Evolutionary conservation across 1,139 yeast genomes (phyloP), one percentile per base, ranked within the genome.

Genomic region (Arxiozyma telluris): DNA sequence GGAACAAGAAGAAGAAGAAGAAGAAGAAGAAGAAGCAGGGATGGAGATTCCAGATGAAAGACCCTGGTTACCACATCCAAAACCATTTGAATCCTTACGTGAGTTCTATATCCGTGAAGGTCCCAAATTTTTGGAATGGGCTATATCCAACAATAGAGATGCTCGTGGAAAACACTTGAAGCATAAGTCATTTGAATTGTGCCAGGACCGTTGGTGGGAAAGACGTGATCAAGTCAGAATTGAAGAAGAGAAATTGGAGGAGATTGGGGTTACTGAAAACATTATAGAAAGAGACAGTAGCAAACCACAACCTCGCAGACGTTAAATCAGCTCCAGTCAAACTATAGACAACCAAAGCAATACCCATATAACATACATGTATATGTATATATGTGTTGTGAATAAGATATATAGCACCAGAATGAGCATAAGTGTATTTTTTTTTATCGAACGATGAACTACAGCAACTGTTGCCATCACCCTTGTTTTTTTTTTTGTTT

Each of bases 191-290:
- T 93, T 93, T 68, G 97, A 90, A 61, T 72, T 91, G 57, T 86
- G 95, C 69, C 96, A 91, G 71, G 94, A 85, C 59, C 81, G 98
- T 73, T 93, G 96, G 94, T 93, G 98, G 98, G 98, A 93, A 68
- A 85, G 98, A 74, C 83, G 98, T 73, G 98, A 93, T 66, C 94
- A 85, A 63, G 84, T 91, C 25, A 83, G 96, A 65, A 78, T 82
- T 44, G 87, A 89, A 49, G 98, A 93, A 71, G 98, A 91, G 63
- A 81, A 82, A 65, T 73, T 88, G 66, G 98, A 91, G 71, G 96
- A 89, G 61, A 67, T 87, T 69, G 96, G 96, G 53, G 97, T 96
- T 55, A 93, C 90, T 57, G 96, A 88, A 25, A 96, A 88, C 58
- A 84, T 91, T 45, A 74, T 93, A n/a, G 96, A 90, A 64, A 81